These are phyloP conservation scores for Trichoderma endophyticum DNA, from an alignment of 2,329 filamentous ascomycete species.

Conservation along the genomic window DNA sequence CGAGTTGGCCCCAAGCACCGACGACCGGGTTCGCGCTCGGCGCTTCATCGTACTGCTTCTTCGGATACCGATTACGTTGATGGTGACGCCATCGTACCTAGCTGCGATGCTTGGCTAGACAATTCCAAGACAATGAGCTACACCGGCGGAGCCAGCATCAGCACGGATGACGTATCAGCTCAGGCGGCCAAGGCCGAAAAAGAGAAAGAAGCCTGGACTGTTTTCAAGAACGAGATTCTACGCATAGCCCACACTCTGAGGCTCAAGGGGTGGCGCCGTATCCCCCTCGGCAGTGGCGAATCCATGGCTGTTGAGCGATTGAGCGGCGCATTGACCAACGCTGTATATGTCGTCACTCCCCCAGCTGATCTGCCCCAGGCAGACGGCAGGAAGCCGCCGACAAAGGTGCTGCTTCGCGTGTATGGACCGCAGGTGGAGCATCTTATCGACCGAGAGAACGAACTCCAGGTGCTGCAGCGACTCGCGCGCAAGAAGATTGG, in stretches of 20 bases:
- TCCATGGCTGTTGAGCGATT: constrained; percentile 69
- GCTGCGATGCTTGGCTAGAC: constrained; percentile 80
- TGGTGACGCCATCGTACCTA: constrained; percentile 76
- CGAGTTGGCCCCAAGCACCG: constrained; percentile 43
- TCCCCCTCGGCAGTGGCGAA: constrained; percentile 68
- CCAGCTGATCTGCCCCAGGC: constrained; percentile 56
- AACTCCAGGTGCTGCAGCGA: constrained; percentile 80
- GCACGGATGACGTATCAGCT: constrained; percentile 39
- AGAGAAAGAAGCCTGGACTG: constrained; percentile 74
- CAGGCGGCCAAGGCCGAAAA: constrained; percentile 52
- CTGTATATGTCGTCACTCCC: constrained; percentile 89
- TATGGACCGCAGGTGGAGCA: constrained; percentile 96
- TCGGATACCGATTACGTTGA: constrained; percentile 86
- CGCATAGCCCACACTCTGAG: constrained; percentile 83
- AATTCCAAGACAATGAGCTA: constrained; percentile 87
- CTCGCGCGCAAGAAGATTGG: constrained; percentile 91
- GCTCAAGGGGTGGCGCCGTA: constrained; percentile 85
- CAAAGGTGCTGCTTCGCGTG: constrained; percentile 80
- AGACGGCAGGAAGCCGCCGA: constrained; percentile 45
- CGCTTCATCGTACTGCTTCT: constrained; percentile 52
- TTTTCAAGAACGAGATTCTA: constrained; percentile 89
- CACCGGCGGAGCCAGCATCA: constrained; percentile 45
- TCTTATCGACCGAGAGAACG: constrained; percentile 88
- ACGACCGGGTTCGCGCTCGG: constrained; percentile 31
- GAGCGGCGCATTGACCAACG: constrained; percentile 92